Evolutionary conservation across 148 eudicot genomes (phyloP).

Genomic region (Dysphania ambrosioides): DNA sequence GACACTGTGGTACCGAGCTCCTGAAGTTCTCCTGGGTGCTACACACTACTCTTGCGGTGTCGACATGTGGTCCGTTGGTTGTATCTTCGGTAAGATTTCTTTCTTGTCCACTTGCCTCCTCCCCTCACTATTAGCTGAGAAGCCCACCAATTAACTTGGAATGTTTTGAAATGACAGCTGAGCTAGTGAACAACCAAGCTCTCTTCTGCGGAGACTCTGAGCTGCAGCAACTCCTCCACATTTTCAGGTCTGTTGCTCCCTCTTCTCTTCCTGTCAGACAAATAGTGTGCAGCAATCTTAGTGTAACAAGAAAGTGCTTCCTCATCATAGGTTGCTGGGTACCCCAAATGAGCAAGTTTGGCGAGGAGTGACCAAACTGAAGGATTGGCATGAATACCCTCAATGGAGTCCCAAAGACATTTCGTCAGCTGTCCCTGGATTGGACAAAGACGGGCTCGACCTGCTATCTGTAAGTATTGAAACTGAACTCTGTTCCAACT

Average conservation of each 20-base stretch:
- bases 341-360: slow-evolving; percentile 90
- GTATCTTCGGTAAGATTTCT: slow-evolving; percentile 73
- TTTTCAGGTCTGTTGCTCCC: slow-evolving; percentile 57
- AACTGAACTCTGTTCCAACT: neutral
- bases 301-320: neutral
- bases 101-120: neutral
- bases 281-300: neutral
- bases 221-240: slow-evolving; percentile 96
- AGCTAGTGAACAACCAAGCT: slow-evolving; percentile 74
- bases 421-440: slow-evolving; percentile 56
- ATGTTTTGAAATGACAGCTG: slow-evolving; percentile 40
- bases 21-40: slow-evolving; percentile 88
- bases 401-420: slow-evolving; percentile 76
- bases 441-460: slow-evolving; percentile 64
- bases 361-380: slow-evolving; percentile 83
- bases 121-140: neutral
- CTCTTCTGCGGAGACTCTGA: slow-evolving; percentile 82
- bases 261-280: neutral
- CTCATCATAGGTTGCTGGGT: slow-evolving; percentile 56
- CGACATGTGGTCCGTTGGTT: slow-evolving; percentile 99
- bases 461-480: slow-evolving; percentile 51
- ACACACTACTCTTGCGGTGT: slow-evolving; percentile 94
- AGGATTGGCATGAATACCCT: slow-evolving; percentile 96
- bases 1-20: slow-evolving; percentile 96
- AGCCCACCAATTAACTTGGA: neutral